Percentiles rank a stretch among this genome's conserved stretches.
These are phyloP conservation scores for Solanum acaule DNA, from an alignment of 257 asterid species.

Conservation along the genomic window DNA sequence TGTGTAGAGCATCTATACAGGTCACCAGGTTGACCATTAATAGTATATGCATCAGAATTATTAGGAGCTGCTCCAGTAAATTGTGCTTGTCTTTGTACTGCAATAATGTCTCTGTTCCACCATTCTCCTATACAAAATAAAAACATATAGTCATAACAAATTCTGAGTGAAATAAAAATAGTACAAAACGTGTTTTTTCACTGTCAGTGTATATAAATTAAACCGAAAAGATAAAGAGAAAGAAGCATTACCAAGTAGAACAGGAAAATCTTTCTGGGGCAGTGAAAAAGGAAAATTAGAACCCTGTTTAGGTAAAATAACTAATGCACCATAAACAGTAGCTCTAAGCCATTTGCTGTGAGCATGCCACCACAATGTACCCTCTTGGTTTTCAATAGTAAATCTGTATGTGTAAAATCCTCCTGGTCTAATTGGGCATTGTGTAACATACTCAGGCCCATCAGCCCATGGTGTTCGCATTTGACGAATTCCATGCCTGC, in stretches of 20 bases:
- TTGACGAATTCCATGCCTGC: constrained; percentile 66
- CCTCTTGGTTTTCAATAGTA: constrained; percentile 55
- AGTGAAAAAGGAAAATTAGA: constrained; percentile 35
- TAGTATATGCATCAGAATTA: constrained; percentile 66
- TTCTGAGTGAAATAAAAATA: neutral
- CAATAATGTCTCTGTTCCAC: constrained; percentile 64
- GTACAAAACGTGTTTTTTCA: neutral
- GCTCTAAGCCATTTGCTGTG: constrained; percentile 68
- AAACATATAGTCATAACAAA: neutral
- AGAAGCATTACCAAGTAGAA: constrained; percentile 39
- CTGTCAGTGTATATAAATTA: neutral
- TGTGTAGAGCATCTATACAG: constrained; percentile 39
- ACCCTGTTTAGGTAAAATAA: constrained; percentile 44
- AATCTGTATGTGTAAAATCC: constrained; percentile 49
- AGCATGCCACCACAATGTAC: constrained; percentile 84
- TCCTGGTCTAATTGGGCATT: constrained; percentile 64
- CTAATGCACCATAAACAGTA: constrained; percentile 64
- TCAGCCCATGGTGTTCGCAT: constrained; percentile 78
- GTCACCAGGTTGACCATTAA: constrained; percentile 78
- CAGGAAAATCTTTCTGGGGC: constrained; percentile 44
- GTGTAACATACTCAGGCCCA: constrained; percentile 64
- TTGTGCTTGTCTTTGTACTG: constrained; percentile 35
- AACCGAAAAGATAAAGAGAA: neutral
- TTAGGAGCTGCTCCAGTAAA: constrained; percentile 73
- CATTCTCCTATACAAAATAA: constrained; percentile 46